Percentiles rank a stretch among this genome's conserved stretches.
Conservation (phyloP, 495 filamentous ascomycete genomes). For the Aspergillus bertholletiae region DNA sequence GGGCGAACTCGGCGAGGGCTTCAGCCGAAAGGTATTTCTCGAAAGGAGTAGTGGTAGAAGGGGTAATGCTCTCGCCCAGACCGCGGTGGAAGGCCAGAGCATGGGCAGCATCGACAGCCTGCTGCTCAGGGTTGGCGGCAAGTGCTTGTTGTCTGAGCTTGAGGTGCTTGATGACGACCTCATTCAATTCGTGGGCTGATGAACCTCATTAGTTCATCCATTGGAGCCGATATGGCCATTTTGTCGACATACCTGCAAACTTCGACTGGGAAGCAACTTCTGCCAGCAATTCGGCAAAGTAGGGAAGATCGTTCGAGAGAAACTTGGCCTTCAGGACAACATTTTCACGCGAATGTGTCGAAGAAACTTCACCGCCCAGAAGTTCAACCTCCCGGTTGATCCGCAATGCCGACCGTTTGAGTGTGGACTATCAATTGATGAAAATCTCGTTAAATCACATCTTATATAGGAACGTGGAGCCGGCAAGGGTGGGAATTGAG, state of each 20-base stretch:
- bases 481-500: constrained; percentile 19
- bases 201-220: not conserved
- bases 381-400: constrained; percentile 94
- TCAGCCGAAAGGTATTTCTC: constrained; percentile 74
- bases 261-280: constrained; percentile 87
- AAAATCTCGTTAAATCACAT: constrained; percentile 7
- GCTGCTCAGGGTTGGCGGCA: constrained; percentile 58
- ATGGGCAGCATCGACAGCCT: constrained; percentile 85
- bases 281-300: constrained; percentile 92
- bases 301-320: constrained; percentile 90
- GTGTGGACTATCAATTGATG: constrained; percentile 63
- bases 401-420: constrained; percentile 79
- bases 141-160: constrained; percentile 66
- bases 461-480: not conserved
- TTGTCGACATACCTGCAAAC: constrained; percentile 63
- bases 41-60: constrained; percentile 63
- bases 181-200: constrained; percentile 80
- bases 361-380: constrained; percentile 77
- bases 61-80: constrained; percentile 72
- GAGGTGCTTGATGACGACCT: constrained; percentile 74
- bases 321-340: constrained; percentile 90
- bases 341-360: constrained; percentile 89
- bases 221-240: not conserved
- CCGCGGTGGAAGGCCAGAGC: constrained; percentile 90
- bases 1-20: constrained; percentile 66